Evolutionary conservation across 352 stramenopile genomes (phyloP).

Genomic region (Phytophthora macrochlamydospora): DNA sequence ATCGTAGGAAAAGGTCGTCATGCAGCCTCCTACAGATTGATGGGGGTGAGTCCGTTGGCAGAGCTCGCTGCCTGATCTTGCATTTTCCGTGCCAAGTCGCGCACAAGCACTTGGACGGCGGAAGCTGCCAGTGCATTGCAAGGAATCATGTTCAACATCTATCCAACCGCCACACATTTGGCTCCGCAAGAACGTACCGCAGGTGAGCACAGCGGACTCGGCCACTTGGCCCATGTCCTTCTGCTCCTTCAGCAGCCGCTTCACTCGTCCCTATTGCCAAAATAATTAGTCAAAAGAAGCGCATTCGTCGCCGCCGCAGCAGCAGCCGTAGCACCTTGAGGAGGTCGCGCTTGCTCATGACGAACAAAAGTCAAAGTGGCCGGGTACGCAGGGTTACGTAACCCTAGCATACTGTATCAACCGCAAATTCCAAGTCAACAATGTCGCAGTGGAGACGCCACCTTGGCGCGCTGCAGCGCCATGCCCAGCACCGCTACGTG

Average conservation of each 20-base stretch:
- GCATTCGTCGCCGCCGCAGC: not conserved
- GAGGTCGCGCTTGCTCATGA: conserved; percentile 50
- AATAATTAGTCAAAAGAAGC: not conserved
- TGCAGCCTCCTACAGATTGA: conserved; percentile 56
- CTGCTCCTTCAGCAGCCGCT: conserved; percentile 66
- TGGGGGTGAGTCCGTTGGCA: conserved; percentile 41
- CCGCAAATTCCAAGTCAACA: conserved; percentile 9
- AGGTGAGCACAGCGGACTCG: conserved; percentile 52
- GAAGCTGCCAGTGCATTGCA: conserved; percentile 33
- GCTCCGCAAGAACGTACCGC: conserved; percentile 28
- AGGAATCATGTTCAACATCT: no score
- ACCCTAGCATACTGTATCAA: not conserved
- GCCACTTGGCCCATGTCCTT: conserved; percentile 78
- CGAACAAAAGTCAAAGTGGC: not conserved
- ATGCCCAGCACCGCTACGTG: conserved; percentile 8
- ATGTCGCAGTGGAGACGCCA: conserved; percentile 19
- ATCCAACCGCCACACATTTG: no score
- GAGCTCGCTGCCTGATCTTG: conserved; percentile 26
- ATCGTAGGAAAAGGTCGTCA: conserved; percentile 1
- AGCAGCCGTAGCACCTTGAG: conserved; percentile 45
- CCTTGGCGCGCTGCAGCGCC: conserved; percentile 20
- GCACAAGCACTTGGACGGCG: conserved; percentile 64
- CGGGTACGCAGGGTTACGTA: not conserved
- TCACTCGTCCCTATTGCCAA: conserved; percentile 53
- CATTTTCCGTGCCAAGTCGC: conserved; percentile 58